A percentile compares a stretch with the other conserved stretches of the same genome.
Evolutionary conservation across 2,329 filamentous ascomycete species (phyloP).

Genomic region (Diaporthe australafricana): DNA sequence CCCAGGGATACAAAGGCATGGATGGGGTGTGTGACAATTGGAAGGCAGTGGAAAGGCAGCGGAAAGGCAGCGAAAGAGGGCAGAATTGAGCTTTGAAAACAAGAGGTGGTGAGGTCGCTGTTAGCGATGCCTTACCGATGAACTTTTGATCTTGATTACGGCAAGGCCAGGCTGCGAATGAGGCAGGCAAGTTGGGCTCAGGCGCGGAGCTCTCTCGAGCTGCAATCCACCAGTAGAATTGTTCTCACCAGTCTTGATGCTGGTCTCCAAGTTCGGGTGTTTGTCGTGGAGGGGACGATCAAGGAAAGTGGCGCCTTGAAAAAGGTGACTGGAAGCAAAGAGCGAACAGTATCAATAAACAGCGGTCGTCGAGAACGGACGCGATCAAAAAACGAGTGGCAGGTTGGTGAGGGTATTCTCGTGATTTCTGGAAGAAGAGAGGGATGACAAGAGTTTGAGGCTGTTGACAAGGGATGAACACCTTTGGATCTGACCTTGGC

Average conservation of each 20-base stretch:
- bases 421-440: slow-evolving; percentile 5
- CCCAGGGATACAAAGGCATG: neutral
- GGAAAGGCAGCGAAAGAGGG: neutral
- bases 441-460: neutral
- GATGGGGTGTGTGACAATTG: neutral
- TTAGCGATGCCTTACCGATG: neutral
- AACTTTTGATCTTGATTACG: neutral
- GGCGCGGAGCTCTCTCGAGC: neutral
- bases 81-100: neutral
- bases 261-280: neutral
- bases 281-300: neutral
- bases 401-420: slow-evolving; percentile 34
- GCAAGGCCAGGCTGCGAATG: neutral
- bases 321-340: slow-evolving; percentile 19
- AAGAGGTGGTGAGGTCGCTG: neutral
- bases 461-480: neutral
- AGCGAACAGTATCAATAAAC: slow-evolving; percentile 36
- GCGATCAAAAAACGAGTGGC: slow-evolving; percentile 38
- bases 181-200: neutral
- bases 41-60: neutral
- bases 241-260: neutral
- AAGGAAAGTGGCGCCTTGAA: neutral
- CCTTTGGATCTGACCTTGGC: neutral
- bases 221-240: neutral
- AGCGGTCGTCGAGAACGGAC: slow-evolving; percentile 19